Evolutionary conservation across 306 rosid species (phyloP), one percentile per base, ranked within the genome.

Genomic region (Rosa chinensis): DNA sequence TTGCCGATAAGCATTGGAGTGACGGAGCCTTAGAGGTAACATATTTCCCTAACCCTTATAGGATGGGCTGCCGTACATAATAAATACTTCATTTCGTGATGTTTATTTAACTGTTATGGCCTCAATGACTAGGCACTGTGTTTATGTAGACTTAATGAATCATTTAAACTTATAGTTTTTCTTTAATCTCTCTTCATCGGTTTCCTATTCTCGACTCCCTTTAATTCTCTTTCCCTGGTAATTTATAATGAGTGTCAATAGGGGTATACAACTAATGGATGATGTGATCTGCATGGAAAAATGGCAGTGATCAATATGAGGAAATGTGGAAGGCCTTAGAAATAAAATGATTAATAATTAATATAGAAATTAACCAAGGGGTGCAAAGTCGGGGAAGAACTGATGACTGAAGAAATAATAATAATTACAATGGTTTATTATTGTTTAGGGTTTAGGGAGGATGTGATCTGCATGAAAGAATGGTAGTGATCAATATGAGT

Each of bases 1-100:
- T 85, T 66, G 99, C 98, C 48, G 97, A 91, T 89, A 86, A 91
- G 87, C 99, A 95, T 77, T 95, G 99, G 99, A 95, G 96, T 80
- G 97, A 91, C 47, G 99, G 99, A 82, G 99, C 99, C 64, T 88
- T 95, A 74, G 97, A 92, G 99, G 99, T 95, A 78, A 78, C 71
- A 77, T 32, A 68, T 53, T 77, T 77, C 23, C 81, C 66, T 23
- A 20, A 12, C 39, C 25, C 7, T 35, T 17, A 14, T 13, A 32
- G 44, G 40, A 32, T 64, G 39, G 20, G 42, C 68, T 63, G 68
- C 40, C 1, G 18, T 25, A 28, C 42, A 28, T 63, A 13, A 12
- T 32, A 12, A 14, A 35, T 64, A 35, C 20, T 32, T 64, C 8
- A 32, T 64, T 64, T 64, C 21, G 4, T 66, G 35, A 35, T 32